Conservation (phyloP, 768 basidiomycete genomes). For the Candolleomyces aberdarensis region DNA sequence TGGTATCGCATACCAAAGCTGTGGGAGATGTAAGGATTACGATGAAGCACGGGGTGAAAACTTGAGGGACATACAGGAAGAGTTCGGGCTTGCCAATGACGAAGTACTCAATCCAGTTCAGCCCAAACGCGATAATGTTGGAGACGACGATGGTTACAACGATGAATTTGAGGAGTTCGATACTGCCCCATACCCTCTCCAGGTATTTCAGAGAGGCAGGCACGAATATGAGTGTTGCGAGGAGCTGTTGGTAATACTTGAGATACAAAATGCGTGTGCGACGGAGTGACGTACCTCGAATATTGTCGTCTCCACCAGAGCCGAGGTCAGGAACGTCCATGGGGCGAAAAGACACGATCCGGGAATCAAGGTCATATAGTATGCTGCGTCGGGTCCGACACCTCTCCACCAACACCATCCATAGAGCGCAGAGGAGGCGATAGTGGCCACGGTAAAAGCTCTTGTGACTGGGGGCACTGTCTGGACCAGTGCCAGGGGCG, state of each 20-base stretch:
- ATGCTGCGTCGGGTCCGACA: slow-evolving; percentile 33
- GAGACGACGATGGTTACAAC: slow-evolving; percentile 71
- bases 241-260: slow-evolving; percentile 48
- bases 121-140: slow-evolving; percentile 84
- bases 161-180: slow-evolving; percentile 86
- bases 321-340: slow-evolving; percentile 92
- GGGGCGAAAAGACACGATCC: slow-evolving; percentile 81
- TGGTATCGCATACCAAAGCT: slow-evolving; percentile 90
- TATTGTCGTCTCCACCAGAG: slow-evolving; percentile 79
- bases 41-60: slow-evolving; percentile 2
- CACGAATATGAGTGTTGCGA: slow-evolving; percentile 71
- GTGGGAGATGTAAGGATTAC: slow-evolving; percentile 9
- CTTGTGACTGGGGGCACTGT: slow-evolving; percentile 82
- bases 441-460: slow-evolving; percentile 59
- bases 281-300: slow-evolving; percentile 57
- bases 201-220: slow-evolving; percentile 86
- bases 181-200: slow-evolving; percentile 90
- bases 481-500: slow-evolving; percentile 63
- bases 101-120: slow-evolving; percentile 86
- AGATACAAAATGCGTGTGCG: slow-evolving; percentile 7
- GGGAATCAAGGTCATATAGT: slow-evolving; percentile 79
- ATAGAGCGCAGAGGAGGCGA: slow-evolving; percentile 57
- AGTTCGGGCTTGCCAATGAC: slow-evolving; percentile 66
- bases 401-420: slow-evolving; percentile 62
- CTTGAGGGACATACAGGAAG: slow-evolving; percentile 62